Base-by-base conservation (phyloP, 2,329 filamentous ascomycete species). In the Colletotrichum liaoningense region DNA sequence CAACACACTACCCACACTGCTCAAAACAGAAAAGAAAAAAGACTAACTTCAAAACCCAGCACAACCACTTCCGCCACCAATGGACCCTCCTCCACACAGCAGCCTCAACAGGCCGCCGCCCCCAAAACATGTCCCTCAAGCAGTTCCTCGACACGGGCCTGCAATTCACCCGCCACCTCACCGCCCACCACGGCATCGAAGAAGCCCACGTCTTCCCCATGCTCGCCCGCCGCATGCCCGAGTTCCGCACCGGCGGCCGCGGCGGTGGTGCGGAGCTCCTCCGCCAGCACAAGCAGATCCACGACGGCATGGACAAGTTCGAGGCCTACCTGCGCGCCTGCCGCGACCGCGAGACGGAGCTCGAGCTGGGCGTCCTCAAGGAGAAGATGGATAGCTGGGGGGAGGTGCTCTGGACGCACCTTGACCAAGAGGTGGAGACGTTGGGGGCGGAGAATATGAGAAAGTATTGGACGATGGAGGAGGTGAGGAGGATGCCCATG, bases 381-480 rank as follows among this genome's bases (percentile, higher is more conserved):
- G 85, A 82, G 46, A 88, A 94, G 78, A 92, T 97, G 91, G 93
- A 97, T 81, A 82, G 82, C 5, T 98, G 95, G 90, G 93, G 93
- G 12, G 86, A 86, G 11, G 93, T 97, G 75, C 81, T 98, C 62
- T 96, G 94, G 93, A 86, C 85, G 79, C 95, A 98, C 86, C 84
- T 98, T 73, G 94, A 97, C 78, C 92, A 95, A 77, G 95, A 98
- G 86, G 95, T 98, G 8, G 85, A 87, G 81, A 89, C 93, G 76
- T 82, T 98, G 38, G 90, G 92, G 2, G 95, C 95, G 57, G 93
- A 97, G 81, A 97, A 96, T 80, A 97, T 98, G 95, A 88, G 94
- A 77, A 90, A 87, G 82, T 95, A 93, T 82, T 98, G 94, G 94
- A 93, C 87, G 0, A 77, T 91, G 73, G 90, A 94, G 59, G 95